Evolutionary conservation across 2,329 filamentous ascomycete genomes (phyloP).

Genomic region (Fusarium sambucinum): DNA sequence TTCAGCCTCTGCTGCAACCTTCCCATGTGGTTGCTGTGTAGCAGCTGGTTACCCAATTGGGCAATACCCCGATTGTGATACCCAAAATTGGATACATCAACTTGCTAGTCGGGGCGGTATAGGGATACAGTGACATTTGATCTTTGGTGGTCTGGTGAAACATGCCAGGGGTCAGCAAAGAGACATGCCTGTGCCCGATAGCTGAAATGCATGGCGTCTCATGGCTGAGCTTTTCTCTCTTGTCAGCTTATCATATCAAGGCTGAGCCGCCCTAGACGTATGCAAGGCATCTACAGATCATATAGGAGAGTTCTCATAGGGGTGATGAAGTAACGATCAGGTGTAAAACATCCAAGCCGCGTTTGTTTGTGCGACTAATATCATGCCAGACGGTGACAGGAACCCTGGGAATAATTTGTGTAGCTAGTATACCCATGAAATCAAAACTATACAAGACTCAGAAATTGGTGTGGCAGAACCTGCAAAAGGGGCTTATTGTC

Average conservation of each 20-base stretch:
- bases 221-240: slow-evolving; percentile 5
- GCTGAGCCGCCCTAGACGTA: slow-evolving; percentile 2
- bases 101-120: slow-evolving; percentile 9
- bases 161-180: slow-evolving; percentile 13
- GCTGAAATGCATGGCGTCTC: slow-evolving; percentile 25
- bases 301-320: background rate
- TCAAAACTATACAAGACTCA: background rate
- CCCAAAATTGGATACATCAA: slow-evolving; percentile 32
- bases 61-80: slow-evolving; percentile 31
- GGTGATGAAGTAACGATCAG: background rate
- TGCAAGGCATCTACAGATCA: background rate
- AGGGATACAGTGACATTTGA: slow-evolving; percentile 11
- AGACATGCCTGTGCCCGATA: slow-evolving; percentile 2
- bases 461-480: background rate
- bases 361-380: background rate
- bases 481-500: background rate
- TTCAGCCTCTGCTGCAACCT: slow-evolving; percentile 29
- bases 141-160: slow-evolving; percentile 22
- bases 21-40: slow-evolving; percentile 28
- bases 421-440: background rate
- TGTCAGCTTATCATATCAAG: slow-evolving; percentile 25
- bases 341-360: background rate
- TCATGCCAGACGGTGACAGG: background rate
- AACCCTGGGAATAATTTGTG: background rate
- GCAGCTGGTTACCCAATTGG: slow-evolving; percentile 36